Evolutionary conservation across 2,329 filamentous ascomycete genomes (phyloP), one percentile per base, ranked within the genome.

Genomic region (Talaromyces sp.): DNA sequence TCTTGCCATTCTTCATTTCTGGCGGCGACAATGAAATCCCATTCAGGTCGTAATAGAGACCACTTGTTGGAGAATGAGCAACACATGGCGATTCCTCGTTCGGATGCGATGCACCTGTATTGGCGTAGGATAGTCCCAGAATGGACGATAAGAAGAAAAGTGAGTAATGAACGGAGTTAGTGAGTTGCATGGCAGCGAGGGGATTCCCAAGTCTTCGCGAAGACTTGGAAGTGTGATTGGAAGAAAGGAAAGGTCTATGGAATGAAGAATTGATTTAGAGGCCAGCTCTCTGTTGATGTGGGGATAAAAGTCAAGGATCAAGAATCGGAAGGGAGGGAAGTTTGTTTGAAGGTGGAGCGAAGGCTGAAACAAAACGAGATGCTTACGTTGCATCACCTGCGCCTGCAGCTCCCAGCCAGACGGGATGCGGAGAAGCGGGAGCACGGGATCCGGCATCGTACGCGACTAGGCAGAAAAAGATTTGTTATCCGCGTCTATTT

Each of bases 31-130:
- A 70, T 27, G 78, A 79, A 58, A 87, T 77, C 7, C 80, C 75
- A 60, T 79, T 85, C 24, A 87, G 75, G 65, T 87, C 84, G 72
- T 85, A 87, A 75, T 84, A 87, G 49, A 81, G 75, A 51, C 84
- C 83, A 11, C 78, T 81, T n/a, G 77, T 79, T 3, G 83, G 80
- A 20, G 83, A 86, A 57, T 80, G 78, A 51, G 84, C 81, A n/a
- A 84, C 85, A 67, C 85, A 87, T 56, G 84, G 80, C 49, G 79
- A 77, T n/a, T 73, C 64, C 55, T 79, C 67, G 36, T 71, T 70
- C 8, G 64, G 54, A 66, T 77, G 69, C 61, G 75, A 64, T 55
- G 73, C 68, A 33, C 76, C 70, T 20, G 74, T 72, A 33, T 72
- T 65, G 48, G 57, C 24, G 9, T 27, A 52, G 43, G 62, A 56